Evolutionary conservation across 257 asterid genomes (phyloP), one percentile per base, ranked within the genome.

Genomic region (Datura wrightii): DNA sequence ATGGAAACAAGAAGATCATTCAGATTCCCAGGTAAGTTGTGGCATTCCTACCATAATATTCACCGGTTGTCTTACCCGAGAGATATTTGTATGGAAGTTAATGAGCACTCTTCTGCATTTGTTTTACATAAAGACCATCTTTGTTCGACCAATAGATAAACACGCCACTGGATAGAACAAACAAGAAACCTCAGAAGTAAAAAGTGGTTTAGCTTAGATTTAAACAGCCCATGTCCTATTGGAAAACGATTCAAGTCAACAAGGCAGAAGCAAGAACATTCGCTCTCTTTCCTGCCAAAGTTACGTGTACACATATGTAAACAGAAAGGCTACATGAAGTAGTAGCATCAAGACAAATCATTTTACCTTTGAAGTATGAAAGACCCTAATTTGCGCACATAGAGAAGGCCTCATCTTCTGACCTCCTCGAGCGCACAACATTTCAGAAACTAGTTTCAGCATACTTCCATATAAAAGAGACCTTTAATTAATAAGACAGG

Each of bases 311-410:
- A 60, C 16, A 10, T n/a, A 8, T 6, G 19, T 10, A 36, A 36
- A 41, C 37, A 7, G 41, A 65, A 74, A 15, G 18, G 37, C 6
- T 36, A 41, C 53, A 34, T 42, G 56, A 82, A 34, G 65, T 53
- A 36, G 78, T 48, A 66, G 84, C 83, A 69, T 24, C 44, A 83
- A n/a, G 56, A 8, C 36, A 66, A 65, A 67, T 8, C 4, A 67
- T 37, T 19, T 15, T 79, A 92, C 97, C 94, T 89, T 93, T 46
- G 89, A 86, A 88, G 92, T 80, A 74, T 92, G 97, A 79, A 92
- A 89, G 79, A 86, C 80, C 50, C 90, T 46, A 14, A 81, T 85
- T 80, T 91, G 95, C 8, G 87, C 78, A 86, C 48, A 69, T 42
- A 88, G 84, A 58, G 85, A 87, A 66, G 91, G 87, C 83, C 91